Evolutionary conservation across 129 eudicot species (phyloP), one percentile per base, ranked within the genome.

Genomic region (Daucus carota): DNA sequence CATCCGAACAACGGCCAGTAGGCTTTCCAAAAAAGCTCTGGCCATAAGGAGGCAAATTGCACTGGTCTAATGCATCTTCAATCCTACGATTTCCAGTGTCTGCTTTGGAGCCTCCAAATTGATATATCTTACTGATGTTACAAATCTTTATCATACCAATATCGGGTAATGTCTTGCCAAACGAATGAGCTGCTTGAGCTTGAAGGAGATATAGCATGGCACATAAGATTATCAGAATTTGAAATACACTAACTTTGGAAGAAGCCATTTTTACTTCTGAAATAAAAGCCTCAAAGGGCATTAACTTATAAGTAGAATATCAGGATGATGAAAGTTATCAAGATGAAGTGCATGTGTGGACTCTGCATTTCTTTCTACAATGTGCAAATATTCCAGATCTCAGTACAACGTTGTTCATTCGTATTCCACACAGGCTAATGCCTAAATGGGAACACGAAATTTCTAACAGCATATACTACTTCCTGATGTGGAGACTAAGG

Each of bases 1-100:
- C 82, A 42, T 82, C 63, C 0, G 77, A 78, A 62, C 79, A 65
- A 24, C 85, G 82, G 17, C 85, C 85, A 10, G 85, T 82, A 15
- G 85, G 73, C 22, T 52, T 73, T 18, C 17, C 6, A 41, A 48
- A 44, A 29, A 78, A 63, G 26, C 72, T 33, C 18, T 66, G 42
- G 1, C 82, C 85, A n/a, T 82, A 82, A 14, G 85, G 85, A 65
- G 69, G 76, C 32, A 62, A 15, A 16, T 75, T 45, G 47, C 32
- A 78, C 15, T 8, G 32, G 28, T 46, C 31, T 18, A 14, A 1
- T 20, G 78, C 59, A 28, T 65, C 1, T 73, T 82, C 85, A 0
- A 60, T 45, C 10, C 69, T 32, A 3, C 32, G 38, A 54, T 82
- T 82, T 16, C 85, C 85, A 22, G 80, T 78, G 43, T 31, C 81